phyloP scores from a whole-genome alignment of 2,329 filamentous ascomycete genomes.

The Penicillium freii region DNA sequence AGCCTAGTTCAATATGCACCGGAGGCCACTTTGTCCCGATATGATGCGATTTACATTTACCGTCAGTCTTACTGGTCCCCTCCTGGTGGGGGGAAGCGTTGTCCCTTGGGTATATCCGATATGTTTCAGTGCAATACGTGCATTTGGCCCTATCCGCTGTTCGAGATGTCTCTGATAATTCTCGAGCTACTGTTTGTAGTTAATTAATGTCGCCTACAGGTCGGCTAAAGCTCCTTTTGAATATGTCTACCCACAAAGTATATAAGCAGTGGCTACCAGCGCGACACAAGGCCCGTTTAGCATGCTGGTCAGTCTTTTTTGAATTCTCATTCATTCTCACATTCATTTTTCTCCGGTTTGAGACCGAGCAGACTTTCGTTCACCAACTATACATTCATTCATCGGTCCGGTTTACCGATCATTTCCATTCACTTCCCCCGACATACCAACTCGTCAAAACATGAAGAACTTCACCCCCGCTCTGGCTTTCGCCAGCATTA shows the following conservation, averaged over 20 bases:
- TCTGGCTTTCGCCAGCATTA: slow-evolving; percentile 45
- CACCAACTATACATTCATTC: slow-evolving; percentile 15
- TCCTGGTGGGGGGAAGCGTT: slow-evolving; percentile 9
- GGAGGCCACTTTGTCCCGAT: not conserved
- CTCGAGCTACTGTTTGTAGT: slow-evolving; percentile 14
- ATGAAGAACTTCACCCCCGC: slow-evolving; percentile 44
- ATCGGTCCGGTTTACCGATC: slow-evolving; percentile 23
- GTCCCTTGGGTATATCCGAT: slow-evolving; percentile 10
- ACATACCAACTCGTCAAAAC: slow-evolving; percentile 32
- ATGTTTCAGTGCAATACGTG: slow-evolving; percentile 17
- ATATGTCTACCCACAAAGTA: slow-evolving; percentile 1
- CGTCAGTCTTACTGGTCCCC: slow-evolving; percentile 11
- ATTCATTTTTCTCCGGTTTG: slow-evolving; percentile 24
- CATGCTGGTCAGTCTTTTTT: slow-evolving; percentile 20
- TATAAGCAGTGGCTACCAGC: slow-evolving; percentile 7
- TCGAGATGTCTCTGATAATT: not conserved
- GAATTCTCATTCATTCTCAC: slow-evolving; percentile 15
- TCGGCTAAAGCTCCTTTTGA: not conserved
- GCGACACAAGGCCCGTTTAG: not conserved
- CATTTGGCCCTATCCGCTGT: slow-evolving; percentile 4
- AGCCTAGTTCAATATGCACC: not conserved
- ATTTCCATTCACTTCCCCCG: slow-evolving; percentile 17
- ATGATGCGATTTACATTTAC: slow-evolving; percentile 4
- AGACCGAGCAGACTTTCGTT: slow-evolving; percentile 17
- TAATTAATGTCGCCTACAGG: not conserved